These are phyloP conservation scores for Theobroma grandiflorum DNA, from an alignment of 441 rosid genomes.

Conservation along the genomic window DNA sequence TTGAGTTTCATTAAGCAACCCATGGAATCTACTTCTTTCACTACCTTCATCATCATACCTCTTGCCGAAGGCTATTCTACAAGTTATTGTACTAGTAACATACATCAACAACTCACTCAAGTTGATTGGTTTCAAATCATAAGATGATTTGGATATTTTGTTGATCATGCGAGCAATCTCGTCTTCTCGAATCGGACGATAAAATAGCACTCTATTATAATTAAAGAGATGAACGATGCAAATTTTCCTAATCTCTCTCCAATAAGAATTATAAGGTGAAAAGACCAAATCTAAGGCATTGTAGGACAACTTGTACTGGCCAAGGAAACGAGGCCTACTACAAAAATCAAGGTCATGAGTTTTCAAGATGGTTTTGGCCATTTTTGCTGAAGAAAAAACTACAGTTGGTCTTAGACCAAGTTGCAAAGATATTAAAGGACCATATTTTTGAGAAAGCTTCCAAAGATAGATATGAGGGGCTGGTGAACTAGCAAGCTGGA, in stretches of 20 bases:
- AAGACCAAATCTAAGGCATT: constrained; percentile 13
- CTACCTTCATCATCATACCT: not conserved
- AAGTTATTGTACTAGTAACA: not conserved
- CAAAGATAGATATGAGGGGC: constrained; percentile 36
- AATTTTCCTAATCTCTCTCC: constrained; percentile 47
- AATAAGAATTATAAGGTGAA: no score
- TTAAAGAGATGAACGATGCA: constrained; percentile 57
- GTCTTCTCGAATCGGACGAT: constrained; percentile 48
- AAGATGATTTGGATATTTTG: constrained; percentile 16
- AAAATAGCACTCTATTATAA: constrained; percentile 51
- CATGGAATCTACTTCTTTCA: constrained; percentile 25
- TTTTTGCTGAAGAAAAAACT: constrained; percentile 56
- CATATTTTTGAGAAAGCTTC: constrained; percentile 48
- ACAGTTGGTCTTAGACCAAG: constrained; percentile 47
- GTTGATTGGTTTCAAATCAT: constrained; percentile 9
- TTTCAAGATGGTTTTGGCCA: constrained; percentile 51
- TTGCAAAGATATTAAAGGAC: constrained; percentile 50
- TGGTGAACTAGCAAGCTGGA: constrained; percentile 39
- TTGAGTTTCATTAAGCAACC: constrained; percentile 19
- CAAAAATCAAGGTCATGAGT: constrained; percentile 51
- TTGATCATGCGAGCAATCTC: no score
- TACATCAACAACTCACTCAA: constrained; percentile 21
- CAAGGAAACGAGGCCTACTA: constrained; percentile 38
- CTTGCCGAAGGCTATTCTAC: not conserved
- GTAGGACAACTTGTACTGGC: constrained; percentile 41